These are phyloP conservation scores for Trypanosoma congolense DNA, from an alignment of 208 protist species.

Conservation along the genomic window DNA sequence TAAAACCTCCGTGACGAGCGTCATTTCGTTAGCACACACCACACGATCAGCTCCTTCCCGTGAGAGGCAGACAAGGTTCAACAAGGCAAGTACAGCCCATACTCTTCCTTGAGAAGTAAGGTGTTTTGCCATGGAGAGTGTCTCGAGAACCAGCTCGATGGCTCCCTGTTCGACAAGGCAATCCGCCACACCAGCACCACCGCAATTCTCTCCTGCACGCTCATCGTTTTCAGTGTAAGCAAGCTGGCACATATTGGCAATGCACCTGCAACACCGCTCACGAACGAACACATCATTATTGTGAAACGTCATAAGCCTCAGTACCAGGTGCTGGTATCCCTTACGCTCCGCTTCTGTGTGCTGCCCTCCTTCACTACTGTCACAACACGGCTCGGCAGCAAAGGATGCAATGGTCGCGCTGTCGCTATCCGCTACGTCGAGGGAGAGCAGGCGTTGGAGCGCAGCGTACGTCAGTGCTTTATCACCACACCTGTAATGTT, in stretches of 20 bases:
- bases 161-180: constrained; percentile 54
- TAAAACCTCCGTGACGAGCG: constrained; percentile 42
- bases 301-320: constrained; percentile 50
- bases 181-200: constrained; percentile 26
- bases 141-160: constrained; percentile 60
- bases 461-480: constrained; percentile 10
- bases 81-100: constrained; percentile 52
- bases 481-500: constrained; percentile 4
- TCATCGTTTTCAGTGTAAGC: neutral
- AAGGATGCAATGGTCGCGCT: constrained; percentile 34
- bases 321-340: constrained; percentile 27
- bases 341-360: constrained; percentile 1
- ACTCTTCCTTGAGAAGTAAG: constrained; percentile 44
- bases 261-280: constrained; percentile 71
- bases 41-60: constrained; percentile 30
- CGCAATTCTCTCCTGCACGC: neutral
- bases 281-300: constrained; percentile 48
- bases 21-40: constrained; percentile 33
- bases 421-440: constrained; percentile 62
- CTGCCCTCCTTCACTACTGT: neutral
- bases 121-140: constrained; percentile 32
- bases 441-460: constrained; percentile 40
- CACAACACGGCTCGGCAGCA: neutral
- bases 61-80: constrained; percentile 73
- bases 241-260: constrained; percentile 80